A percentile compares a stretch with the other conserved stretches of the same genome.
Conservation (phyloP, 177 flowering plant genomes). For the Vitis hybrid region DNA sequence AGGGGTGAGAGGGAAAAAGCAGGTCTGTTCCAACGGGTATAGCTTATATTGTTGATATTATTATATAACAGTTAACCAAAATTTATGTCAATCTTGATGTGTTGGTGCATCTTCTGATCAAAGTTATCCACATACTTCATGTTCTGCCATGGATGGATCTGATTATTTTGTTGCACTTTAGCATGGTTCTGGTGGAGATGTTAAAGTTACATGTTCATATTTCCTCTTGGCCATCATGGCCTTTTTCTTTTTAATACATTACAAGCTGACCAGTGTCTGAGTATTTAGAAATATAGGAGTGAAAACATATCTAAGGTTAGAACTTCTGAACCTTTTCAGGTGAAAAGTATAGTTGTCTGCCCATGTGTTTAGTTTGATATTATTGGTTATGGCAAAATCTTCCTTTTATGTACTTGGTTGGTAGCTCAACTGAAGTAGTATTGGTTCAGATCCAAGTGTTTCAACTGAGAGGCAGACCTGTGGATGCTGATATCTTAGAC, state of each 20-base stretch:
- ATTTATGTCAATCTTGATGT: not conserved
- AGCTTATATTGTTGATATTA: slow-evolving; percentile 1
- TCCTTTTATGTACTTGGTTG: too few relatives aligned
- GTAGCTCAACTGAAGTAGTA: too few relatives aligned
- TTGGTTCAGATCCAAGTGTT: too few relatives aligned
- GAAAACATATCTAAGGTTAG: too few relatives aligned
- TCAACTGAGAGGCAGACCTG: too few relatives aligned
- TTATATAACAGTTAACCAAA: not conserved
- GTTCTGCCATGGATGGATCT: not conserved
- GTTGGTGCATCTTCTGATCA: not conserved
- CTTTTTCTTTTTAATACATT: not conserved
- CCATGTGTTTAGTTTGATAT: not conserved
- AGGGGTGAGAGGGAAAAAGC: slow-evolving; percentile 89
- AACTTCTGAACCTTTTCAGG: too few relatives aligned
- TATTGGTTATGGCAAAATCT: too few relatives aligned
- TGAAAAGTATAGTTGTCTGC: not conserved
- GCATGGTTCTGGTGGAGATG: not conserved
- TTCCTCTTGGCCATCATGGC: not conserved
- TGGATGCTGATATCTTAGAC: too few relatives aligned
- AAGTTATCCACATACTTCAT: not conserved
- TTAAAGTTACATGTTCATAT: not conserved
- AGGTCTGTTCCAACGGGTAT: slow-evolving; percentile 48
- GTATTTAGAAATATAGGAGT: not conserved
- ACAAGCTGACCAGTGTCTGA: not conserved
- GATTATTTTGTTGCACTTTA: not conserved